These are phyloP conservation scores for Colletotrichum filicis DNA, from an alignment of 2,329 filamentous ascomycete genomes.

Conservation along the genomic window DNA sequence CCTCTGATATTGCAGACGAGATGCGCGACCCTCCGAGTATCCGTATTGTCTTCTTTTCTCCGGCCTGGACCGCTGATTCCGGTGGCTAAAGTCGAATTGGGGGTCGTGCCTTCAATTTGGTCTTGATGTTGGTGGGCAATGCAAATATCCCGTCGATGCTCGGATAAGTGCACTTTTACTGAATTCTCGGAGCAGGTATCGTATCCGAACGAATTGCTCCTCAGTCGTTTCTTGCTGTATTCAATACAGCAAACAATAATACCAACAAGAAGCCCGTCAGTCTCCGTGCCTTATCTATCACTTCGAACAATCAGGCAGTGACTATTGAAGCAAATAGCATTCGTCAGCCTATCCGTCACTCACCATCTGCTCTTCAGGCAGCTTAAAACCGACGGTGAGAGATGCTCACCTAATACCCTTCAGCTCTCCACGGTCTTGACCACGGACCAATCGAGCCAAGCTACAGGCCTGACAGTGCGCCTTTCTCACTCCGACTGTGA, in stretches of 20 bases:
- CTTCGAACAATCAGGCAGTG: conserved; percentile 23
- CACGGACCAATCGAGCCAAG: conserved; percentile 24
- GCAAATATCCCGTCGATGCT: background rate
- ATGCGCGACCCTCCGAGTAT: background rate
- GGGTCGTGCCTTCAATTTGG: background rate
- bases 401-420: background rate
- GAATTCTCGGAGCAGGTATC: background rate
- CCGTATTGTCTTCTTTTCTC: background rate
- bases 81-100: conserved; percentile 1
- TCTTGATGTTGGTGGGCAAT: background rate
- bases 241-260: background rate
- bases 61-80: conserved; percentile 7
- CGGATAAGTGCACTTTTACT: background rate
- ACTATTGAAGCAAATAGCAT: conserved; percentile 4
- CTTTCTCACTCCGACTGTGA: conserved; percentile 2
- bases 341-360: conserved; percentile 23
- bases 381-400: conserved; percentile 30
- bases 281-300: background rate
- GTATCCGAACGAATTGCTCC: background rate
- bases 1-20: conserved; percentile 12
- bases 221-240: background rate
- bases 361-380: conserved; percentile 14
- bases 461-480: conserved; percentile 16
- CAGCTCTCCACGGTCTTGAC: background rate
- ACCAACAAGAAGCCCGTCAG: background rate